A percentile compares a stretch with the other conserved stretches of the same genome.
phyloP scores from a whole-genome alignment of 2,329 filamentous ascomycete genomes.

The Capronia epimyces region DNA sequence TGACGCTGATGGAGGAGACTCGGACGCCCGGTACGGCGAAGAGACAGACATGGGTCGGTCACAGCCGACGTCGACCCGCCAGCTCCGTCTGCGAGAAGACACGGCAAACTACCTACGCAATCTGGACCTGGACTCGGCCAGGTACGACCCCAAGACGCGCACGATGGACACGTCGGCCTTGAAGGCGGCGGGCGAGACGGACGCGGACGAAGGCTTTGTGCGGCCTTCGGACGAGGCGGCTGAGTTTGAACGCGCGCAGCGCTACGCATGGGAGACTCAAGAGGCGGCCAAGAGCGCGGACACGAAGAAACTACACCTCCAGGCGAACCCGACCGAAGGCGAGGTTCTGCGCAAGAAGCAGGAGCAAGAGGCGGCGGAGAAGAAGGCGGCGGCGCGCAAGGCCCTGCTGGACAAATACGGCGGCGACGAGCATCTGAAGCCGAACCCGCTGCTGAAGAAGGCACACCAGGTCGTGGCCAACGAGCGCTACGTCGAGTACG shows the following conservation, averaged over 20 bases:
- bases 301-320: slow-evolving; percentile 65
- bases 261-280: slow-evolving; percentile 92
- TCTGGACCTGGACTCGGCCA: slow-evolving; percentile 89
- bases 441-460: slow-evolving; percentile 65
- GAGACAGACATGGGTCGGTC: slow-evolving; percentile 88
- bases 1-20: slow-evolving; percentile 33
- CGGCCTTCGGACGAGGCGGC: slow-evolving; percentile 77
- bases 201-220: slow-evolving; percentile 90
- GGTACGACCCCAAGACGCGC: slow-evolving; percentile 94
- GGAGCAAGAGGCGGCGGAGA: slow-evolving; percentile 63
- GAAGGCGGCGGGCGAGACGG: slow-evolving; percentile 66
- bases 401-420: slow-evolving; percentile 79
- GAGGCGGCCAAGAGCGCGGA: slow-evolving; percentile 36
- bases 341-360: slow-evolving; percentile 79
- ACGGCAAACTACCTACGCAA: slow-evolving; percentile 96
- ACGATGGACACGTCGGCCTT: slow-evolving; percentile 68
- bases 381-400: slow-evolving; percentile 62
- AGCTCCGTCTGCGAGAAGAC: slow-evolving; percentile 88
- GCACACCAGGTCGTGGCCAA: slow-evolving; percentile 31
- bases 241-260: slow-evolving; percentile 84
- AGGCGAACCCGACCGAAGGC: slow-evolving; percentile 93
- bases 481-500: slow-evolving; percentile 88
- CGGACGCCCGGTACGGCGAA: slow-evolving; percentile 68
- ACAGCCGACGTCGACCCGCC: slow-evolving; percentile 82
- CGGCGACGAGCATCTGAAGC: slow-evolving; percentile 56